Conservation (phyloP, 805 yeast genomes). For the Lipomyces japonicus region DNA sequence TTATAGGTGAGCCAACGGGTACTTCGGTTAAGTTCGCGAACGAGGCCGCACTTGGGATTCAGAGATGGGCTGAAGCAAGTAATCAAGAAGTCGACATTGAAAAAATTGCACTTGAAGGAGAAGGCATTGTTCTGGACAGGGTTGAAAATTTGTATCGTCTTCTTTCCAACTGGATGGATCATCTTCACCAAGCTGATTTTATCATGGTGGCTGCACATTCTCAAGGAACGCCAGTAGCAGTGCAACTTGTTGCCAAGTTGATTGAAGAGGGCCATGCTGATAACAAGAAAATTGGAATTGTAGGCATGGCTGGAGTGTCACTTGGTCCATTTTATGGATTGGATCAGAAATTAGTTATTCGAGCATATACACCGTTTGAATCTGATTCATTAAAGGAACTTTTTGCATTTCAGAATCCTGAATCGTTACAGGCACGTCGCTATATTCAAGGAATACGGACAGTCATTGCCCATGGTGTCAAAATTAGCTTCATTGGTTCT, state of each 20-base stretch:
- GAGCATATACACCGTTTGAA: constrained; percentile 88
- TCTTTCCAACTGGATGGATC: constrained; percentile 62
- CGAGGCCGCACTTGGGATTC: constrained; percentile 79
- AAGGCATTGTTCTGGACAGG: constrained; percentile 83
- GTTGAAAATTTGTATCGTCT: constrained; percentile 75
- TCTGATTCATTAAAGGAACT: constrained; percentile 80
- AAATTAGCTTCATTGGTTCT: constrained; percentile 79
- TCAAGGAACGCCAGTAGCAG: constrained; percentile 91
- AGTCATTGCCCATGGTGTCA: constrained; percentile 66
- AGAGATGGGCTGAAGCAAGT: constrained; percentile 55
- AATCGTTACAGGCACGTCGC: constrained; percentile 65
- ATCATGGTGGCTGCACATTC: constrained; percentile 93
- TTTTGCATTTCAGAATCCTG: constrained; percentile 79
- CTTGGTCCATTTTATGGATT: constrained; percentile 91
- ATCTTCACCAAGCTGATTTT: constrained; percentile 63
- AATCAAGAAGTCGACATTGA: constrained; percentile 56
- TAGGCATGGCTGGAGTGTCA: constrained; percentile 95
- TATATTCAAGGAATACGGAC: constrained; percentile 64
- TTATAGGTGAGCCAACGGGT: constrained; percentile 95
- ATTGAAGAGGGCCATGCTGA: constrained; percentile 54
- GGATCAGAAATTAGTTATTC: constrained; percentile 76
- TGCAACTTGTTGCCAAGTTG: constrained; percentile 68
- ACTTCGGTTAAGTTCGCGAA: constrained; percentile 86
- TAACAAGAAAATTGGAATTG: constrained; percentile 53
- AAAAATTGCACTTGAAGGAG: constrained; percentile 89